phyloP scores from a whole-genome alignment of 106 monocot genomes.

The Platanthera guangdongensis region DNA sequence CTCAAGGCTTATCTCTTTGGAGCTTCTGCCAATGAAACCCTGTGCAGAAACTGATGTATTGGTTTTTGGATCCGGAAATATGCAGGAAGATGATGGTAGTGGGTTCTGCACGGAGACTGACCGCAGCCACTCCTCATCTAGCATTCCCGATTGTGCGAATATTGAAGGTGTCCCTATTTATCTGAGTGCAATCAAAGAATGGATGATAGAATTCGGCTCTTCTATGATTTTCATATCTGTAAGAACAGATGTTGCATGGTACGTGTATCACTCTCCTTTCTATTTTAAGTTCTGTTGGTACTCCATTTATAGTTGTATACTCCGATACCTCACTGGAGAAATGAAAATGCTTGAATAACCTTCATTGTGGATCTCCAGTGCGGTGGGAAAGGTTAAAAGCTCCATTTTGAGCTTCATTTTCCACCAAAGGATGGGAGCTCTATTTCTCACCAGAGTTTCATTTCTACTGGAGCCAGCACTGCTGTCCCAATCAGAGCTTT shows the following conservation, averaged over 20 bases:
- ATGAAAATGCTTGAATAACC: too few species aligned
- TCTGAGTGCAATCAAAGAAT: conserved; percentile 88
- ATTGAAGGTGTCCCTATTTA: conserved; percentile 73
- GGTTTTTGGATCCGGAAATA: conserved; percentile 82
- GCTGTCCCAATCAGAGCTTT: too few species aligned
- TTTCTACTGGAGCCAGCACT: too few species aligned
- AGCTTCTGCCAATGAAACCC: conserved; percentile 87
- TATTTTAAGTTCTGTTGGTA: not conserved
- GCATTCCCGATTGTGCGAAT: conserved; percentile 24
- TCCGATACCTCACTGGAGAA: too few species aligned
- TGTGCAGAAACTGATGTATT: conserved; percentile 83
- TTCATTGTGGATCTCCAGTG: too few species aligned
- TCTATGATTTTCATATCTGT: conserved; percentile 87
- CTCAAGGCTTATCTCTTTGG: conserved; percentile 86
- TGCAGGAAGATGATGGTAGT: conserved; percentile 95
- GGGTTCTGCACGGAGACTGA: conserved; percentile 51
- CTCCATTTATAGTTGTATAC: too few species aligned
- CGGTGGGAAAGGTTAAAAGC: too few species aligned
- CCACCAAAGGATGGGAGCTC: too few species aligned
- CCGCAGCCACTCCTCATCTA: conserved; percentile 37
- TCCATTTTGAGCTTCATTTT: too few species aligned
- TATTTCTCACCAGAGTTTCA: too few species aligned
- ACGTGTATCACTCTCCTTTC: conserved; percentile 1
- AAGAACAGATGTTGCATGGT: conserved; percentile 94
- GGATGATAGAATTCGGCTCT: conserved; percentile 96